Conservation (phyloP, 2,329 filamentous ascomycete genomes). For the Apiospora phragmitis region DNA sequence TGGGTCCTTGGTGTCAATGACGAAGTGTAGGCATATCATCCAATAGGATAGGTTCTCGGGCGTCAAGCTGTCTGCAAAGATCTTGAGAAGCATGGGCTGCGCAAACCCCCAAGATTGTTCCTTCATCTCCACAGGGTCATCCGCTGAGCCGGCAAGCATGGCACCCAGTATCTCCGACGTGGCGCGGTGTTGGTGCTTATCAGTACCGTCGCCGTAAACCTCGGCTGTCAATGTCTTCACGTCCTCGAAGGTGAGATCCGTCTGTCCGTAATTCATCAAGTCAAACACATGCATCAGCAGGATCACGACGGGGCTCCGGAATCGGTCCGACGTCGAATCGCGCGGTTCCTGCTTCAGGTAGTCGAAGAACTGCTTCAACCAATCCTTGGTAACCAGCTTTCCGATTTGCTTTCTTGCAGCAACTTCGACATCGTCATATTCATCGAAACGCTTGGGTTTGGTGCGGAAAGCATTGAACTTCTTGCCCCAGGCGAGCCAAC, state of each 20-base stretch:
- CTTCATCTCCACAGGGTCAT: conserved; percentile 73
- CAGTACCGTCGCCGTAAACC: conserved; percentile 88
- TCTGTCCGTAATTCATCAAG: conserved; percentile 78
- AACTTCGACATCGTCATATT: conserved; percentile 80
- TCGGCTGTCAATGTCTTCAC: conserved; percentile 77
- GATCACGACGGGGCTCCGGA: conserved; percentile 85
- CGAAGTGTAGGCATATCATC: conserved; percentile 89
- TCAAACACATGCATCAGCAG: conserved; percentile 89
- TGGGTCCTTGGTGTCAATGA: conserved; percentile 86
- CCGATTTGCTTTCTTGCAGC: conserved; percentile 78
- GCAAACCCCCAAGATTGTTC: conserved; percentile 84
- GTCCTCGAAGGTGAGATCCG: conserved; percentile 79
- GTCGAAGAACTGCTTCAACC: conserved; percentile 85
- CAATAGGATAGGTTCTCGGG: conserved; percentile 95
- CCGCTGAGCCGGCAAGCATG: conserved; percentile 76
- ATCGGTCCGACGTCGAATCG: conserved; percentile 78
- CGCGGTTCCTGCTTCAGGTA: conserved; percentile 96
- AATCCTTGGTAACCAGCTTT: conserved; percentile 74
- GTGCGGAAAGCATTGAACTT: conserved; percentile 78
- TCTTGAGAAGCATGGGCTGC: conserved; percentile 80
- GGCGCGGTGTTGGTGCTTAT: conserved; percentile 96
- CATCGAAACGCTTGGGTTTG: conserved; percentile 65
- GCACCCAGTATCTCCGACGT: conserved; percentile 92
- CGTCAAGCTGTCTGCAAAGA: conserved; percentile 89
- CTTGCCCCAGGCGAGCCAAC: conserved; percentile 95